phyloP scores from a whole-genome alignment of 2,329 filamentous ascomycete species.

The Neophaeococcomyces mojaviensis region DNA sequence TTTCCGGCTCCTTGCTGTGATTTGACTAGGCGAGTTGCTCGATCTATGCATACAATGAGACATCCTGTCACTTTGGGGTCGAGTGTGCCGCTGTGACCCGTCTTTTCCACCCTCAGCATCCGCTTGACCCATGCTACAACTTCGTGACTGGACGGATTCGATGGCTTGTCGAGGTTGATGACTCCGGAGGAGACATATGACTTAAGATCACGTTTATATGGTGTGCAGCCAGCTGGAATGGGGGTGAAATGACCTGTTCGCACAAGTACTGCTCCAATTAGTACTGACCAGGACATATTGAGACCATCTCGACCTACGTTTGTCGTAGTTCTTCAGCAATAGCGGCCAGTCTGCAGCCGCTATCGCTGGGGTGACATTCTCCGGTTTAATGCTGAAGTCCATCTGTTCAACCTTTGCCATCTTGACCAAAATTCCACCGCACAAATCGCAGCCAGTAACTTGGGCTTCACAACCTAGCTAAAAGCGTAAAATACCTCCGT shows the following conservation, averaged over 20 bases:
- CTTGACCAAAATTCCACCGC: constrained; percentile 1
- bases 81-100: constrained; percentile 94
- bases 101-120: constrained; percentile 90
- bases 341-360: constrained; percentile 89
- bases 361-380: constrained; percentile 67
- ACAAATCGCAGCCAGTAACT: neutral
- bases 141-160: constrained; percentile 96
- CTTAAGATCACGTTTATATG: constrained; percentile 89
- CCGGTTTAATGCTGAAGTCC: constrained; percentile 86
- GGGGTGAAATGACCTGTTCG: constrained; percentile 95
- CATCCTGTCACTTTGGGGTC: constrained; percentile 97
- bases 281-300: neutral
- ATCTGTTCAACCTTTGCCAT: constrained; percentile 4
- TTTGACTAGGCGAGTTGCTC: constrained; percentile 94
- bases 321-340: constrained; percentile 91
- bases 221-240: constrained; percentile 85
- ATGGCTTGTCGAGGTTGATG: constrained; percentile 96
- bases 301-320: constrained; percentile 54
- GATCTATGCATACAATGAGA: constrained; percentile 90
- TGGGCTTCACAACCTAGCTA: neutral
- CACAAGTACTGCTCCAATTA: constrained; percentile 62
- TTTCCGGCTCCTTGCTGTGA: constrained; percentile 98
- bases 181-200: constrained; percentile 95
- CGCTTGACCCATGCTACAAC: constrained; percentile 99
- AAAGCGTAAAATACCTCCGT: no score